phyloP scores from a whole-genome alignment of 257 asterid species.

The Dorcoceras hygrometricum region DNA sequence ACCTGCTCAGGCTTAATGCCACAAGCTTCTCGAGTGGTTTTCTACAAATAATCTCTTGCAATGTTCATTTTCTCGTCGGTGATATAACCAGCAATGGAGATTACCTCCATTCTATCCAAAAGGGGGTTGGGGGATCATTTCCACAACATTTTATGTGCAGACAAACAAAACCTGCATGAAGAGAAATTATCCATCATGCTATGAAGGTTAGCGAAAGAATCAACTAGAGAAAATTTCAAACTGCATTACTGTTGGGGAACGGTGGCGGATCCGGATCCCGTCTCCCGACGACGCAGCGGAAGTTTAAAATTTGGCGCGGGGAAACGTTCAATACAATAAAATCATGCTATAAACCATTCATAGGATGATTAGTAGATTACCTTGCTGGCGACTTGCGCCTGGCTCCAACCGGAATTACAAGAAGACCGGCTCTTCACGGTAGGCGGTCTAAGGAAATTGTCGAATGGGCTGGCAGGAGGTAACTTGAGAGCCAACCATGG shows the following conservation, averaged over 20 bases:
- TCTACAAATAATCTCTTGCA: conserved; percentile 94
- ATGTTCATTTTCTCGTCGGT: conserved; percentile 98
- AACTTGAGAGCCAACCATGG: conserved; percentile 75
- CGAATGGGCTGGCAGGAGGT: conserved; percentile 98
- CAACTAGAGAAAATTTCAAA: neutral
- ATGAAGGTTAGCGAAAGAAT: conserved; percentile 14
- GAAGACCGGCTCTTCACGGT: too few species aligned
- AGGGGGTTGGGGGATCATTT: conserved; percentile 89
- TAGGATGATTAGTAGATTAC: too few species aligned
- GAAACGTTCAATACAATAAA: too few species aligned
- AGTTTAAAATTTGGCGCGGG: too few species aligned
- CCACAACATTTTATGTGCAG: conserved; percentile 92
- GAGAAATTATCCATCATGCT: conserved; percentile 3
- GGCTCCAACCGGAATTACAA: too few species aligned
- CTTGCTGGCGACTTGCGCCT: too few species aligned
- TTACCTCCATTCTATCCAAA: conserved; percentile 97
- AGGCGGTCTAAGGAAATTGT: conserved; percentile 98
- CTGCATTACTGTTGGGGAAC: too few species aligned
- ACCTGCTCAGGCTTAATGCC: conserved; percentile 98
- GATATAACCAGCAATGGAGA: conserved; percentile 93
- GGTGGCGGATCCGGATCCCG: too few species aligned
- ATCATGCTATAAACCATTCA: too few species aligned
- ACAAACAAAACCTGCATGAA: conserved; percentile 83
- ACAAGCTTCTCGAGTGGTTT: conserved; percentile 84
- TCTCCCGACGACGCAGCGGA: too few species aligned